Evolutionary conservation across 2,329 filamentous ascomycete species (phyloP).

Genomic region (Neofusicoccum ribis): DNA sequence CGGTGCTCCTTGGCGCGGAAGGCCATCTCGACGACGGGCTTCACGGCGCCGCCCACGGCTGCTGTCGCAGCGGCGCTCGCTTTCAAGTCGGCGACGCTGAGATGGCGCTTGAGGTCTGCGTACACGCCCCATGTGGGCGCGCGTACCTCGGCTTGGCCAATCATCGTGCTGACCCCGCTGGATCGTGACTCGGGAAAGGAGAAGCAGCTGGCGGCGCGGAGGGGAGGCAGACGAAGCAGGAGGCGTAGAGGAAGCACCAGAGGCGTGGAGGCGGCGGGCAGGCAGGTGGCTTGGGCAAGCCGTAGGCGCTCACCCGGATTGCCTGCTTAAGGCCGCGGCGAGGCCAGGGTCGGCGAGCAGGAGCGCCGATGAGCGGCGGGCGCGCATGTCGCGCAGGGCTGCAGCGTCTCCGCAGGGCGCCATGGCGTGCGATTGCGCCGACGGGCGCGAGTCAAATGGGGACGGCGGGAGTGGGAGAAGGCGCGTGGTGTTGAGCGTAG

Average conservation of each 20-base stretch:
- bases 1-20: neutral
- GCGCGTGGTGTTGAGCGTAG: conserved; percentile 6
- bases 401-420: neutral
- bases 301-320: neutral
- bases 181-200: neutral
- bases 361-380: neutral
- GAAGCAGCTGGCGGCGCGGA: no score
- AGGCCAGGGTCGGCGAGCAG: neutral
- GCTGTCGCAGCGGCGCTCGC: neutral
- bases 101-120: conserved; percentile 11
- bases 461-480: neutral
- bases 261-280: no score
- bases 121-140: conserved; percentile 1
- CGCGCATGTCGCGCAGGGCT: neutral
- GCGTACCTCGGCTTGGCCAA: conserved; percentile 16
- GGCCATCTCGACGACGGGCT: neutral
- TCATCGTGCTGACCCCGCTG: neutral
- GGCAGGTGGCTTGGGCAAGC: neutral
- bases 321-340: neutral
- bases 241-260: no score
- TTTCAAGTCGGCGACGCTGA: conserved; percentile 9
- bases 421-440: neutral
- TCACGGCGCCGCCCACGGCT: neutral
- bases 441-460: neutral
- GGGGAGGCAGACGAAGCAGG: no score